Evolutionary conservation across 2,329 filamentous ascomycete genomes (phyloP), one percentile per base, ranked within the genome.

Genomic region (Juglanconis oblonga): DNA sequence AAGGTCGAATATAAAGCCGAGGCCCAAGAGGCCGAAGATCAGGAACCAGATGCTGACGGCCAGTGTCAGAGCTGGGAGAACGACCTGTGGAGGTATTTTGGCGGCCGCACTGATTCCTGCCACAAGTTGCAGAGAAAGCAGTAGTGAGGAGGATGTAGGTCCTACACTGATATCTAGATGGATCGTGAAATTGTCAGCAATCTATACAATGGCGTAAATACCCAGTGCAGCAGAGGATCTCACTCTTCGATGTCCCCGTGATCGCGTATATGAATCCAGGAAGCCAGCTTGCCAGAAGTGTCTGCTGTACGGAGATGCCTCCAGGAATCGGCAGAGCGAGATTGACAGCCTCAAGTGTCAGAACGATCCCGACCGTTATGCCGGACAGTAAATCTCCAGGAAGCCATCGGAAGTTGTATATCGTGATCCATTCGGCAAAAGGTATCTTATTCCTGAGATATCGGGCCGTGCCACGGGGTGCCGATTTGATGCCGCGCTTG

Each of bases 341-440:
- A 29, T 59, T 59, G 32, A 59, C 57, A n/a, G 57, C 57, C 17
- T 59, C 42, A 13, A 59, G 57, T 17, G 42, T 44, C 57, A 59
- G 31, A 32, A 59, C 44, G 24, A 59, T 24, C 10, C 57, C 57
- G n/a, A 59, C 57, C 17, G 57, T 59, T 7, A 50, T 32, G n/a
- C 57, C 57, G 4, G 57, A 48, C n/a, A 55, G 31, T 29, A 49
- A 35, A 49, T 59, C 57, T 10, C 51, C 24, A 29, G 53, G 32
- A 14, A 59, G 40, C 57, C 57, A 59, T 33, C 40, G 47, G 29
- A 47, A 51, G 38, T 48, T 50, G 57, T 59, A 59, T 1, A n/a
- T 32, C 24, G 32, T n/a, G 31, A 59, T 59, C 57, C 57, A 59
- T 17, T 55, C 24, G 17, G 40, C 51, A n/a, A 55, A 54, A 45